Evolutionary conservation across 2,329 filamentous ascomycete species (phyloP).

Genomic region (Aaosphaeria arxii): DNA sequence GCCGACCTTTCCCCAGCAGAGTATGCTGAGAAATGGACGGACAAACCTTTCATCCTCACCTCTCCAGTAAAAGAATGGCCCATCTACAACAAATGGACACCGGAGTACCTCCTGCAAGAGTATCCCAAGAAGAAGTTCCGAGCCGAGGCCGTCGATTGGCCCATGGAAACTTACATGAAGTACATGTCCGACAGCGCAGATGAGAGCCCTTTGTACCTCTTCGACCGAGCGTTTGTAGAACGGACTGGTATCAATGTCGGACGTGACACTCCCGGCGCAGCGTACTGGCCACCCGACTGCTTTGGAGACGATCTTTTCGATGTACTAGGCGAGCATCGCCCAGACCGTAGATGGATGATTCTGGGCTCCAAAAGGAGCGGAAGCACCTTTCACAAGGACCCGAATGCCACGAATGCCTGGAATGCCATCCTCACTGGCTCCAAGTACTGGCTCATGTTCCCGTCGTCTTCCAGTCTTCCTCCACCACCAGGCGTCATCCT

Average conservation of each 20-base stretch:
- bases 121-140: slow-evolving; percentile 71
- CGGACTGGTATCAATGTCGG: slow-evolving; percentile 76
- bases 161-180: slow-evolving; percentile 71
- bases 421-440: slow-evolving; percentile 86
- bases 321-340: slow-evolving; percentile 72
- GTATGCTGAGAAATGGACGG: slow-evolving; percentile 73
- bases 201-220: slow-evolving; percentile 89
- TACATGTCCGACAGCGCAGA: slow-evolving; percentile 81
- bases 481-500: slow-evolving; percentile 87
- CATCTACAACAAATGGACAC: slow-evolving; percentile 70
- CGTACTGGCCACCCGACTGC: slow-evolving; percentile 77
- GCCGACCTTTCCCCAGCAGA: slow-evolving; percentile 66
- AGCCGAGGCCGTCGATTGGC: slow-evolving; percentile 93
- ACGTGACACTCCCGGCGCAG: slow-evolving; percentile 46
- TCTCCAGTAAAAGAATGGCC: slow-evolving; percentile 80
- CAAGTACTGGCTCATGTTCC: slow-evolving; percentile 99
- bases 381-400: slow-evolving; percentile 90
- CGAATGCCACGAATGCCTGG: slow-evolving; percentile 77
- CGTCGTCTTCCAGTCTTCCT: slow-evolving; percentile 59
- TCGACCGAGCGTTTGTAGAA: slow-evolving; percentile 80
- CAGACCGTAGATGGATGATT: slow-evolving; percentile 90
- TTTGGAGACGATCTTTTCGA: slow-evolving; percentile 87
- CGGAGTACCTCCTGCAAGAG: slow-evolving; percentile 61
- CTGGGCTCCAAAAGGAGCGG: slow-evolving; percentile 83
- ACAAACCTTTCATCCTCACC: slow-evolving; percentile 83